phyloP scores from a whole-genome alignment of 768 basidiomycete genomes.

The Hysterangium stoloniferum region DNA sequence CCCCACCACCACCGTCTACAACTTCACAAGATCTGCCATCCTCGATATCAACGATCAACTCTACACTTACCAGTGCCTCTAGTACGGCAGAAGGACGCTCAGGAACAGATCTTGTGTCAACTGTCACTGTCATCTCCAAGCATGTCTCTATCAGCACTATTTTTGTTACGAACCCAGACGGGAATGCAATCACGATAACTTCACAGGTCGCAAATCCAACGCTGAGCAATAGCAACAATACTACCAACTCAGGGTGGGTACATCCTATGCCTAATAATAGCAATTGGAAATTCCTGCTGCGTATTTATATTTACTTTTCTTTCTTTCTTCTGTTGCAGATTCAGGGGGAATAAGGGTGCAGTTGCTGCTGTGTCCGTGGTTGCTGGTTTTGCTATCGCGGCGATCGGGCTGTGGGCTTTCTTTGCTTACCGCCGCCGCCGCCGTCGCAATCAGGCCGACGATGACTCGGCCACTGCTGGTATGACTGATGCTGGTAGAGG shows the following conservation, averaged over 20 bases:
- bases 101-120: conserved; percentile 16
- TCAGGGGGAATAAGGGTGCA: conserved; percentile 83
- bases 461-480: conserved; percentile 65
- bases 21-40: conserved; percentile 13
- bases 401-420: conserved; percentile 59
- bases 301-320: not conserved
- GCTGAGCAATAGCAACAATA: conserved; percentile 39
- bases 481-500: conserved; percentile 64
- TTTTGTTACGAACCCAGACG: conserved; percentile 48
- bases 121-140: conserved; percentile 10
- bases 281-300: not conserved
- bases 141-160: conserved; percentile 33
- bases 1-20: conserved; percentile 10
- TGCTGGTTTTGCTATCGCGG: conserved; percentile 72
- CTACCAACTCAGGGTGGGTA: conserved; percentile 44
- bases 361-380: conserved; percentile 89
- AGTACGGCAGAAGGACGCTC: not conserved
- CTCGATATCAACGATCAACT: conserved; percentile 4
- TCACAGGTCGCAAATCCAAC: conserved; percentile 65
- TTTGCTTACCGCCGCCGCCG: conserved; percentile 65
- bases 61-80: not conserved
- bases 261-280: not conserved
- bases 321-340: conserved; percentile 36
- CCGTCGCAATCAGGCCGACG: conserved; percentile 51
- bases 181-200: conserved; percentile 50